A percentile compares a stretch with the other conserved stretches of the same genome.
phyloP scores from a whole-genome alignment of 495 filamentous ascomycete genomes.

The Neurospora terricola region DNA sequence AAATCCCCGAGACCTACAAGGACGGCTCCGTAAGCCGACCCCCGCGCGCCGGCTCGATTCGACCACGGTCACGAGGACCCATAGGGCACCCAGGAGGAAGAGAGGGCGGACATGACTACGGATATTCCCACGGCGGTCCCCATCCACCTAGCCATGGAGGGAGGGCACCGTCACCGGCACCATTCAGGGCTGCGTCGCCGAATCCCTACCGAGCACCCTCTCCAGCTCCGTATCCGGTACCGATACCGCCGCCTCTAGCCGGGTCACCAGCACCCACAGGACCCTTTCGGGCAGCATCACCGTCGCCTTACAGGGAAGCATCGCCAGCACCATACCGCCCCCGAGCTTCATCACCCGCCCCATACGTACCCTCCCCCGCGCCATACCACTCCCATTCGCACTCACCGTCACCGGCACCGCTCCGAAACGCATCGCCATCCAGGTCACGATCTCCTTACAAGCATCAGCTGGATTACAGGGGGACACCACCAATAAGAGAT shows the following conservation, averaged over 20 bases:
- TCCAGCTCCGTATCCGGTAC: slow-evolving; percentile 24
- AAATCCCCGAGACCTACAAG: slow-evolving; percentile 39
- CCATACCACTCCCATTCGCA: slow-evolving; percentile 13
- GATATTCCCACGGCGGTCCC: slow-evolving; percentile 10
- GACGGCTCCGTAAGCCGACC: slow-evolving; percentile 14
- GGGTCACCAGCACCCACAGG: slow-evolving; percentile 19
- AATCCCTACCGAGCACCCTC: slow-evolving; percentile 8
- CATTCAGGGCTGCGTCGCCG: slow-evolving; percentile 10
- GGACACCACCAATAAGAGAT: neutral
- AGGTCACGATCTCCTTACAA: neutral
- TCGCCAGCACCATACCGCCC: slow-evolving; percentile 3
- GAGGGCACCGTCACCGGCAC: slow-evolving; percentile 51
- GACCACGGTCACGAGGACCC: neutral
- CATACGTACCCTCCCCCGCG: slow-evolving; percentile 15
- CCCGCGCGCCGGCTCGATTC: neutral
- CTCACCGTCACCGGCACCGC: slow-evolving; percentile 11
- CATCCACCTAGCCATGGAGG: slow-evolving; percentile 33
- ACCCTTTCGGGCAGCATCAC: slow-evolving; percentile 44
- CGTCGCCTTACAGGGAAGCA: slow-evolving; percentile 26
- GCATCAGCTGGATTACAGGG: slow-evolving; percentile 10
- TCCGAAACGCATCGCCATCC: neutral
- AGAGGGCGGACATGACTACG: neutral
- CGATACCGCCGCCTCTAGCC: slow-evolving; percentile 9
- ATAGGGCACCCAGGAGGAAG: neutral
- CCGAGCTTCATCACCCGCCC: slow-evolving; percentile 19